Evolutionary conservation across 208 protist species (phyloP).

Genomic region (Wallacemonas sp.): DNA sequence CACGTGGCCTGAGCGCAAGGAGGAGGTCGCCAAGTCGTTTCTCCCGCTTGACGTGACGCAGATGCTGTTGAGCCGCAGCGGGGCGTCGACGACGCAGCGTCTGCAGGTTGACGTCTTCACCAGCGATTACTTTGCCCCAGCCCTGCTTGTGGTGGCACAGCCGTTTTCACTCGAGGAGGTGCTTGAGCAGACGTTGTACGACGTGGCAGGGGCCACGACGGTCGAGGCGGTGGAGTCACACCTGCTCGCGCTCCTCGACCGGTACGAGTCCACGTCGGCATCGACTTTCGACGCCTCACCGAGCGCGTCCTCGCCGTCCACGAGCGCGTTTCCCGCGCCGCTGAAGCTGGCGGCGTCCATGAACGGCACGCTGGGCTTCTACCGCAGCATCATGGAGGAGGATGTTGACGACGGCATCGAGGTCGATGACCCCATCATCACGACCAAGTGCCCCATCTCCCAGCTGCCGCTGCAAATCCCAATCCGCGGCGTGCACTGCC

Average conservation of each 20-base stretch:
- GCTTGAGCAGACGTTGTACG: constrained; percentile 39
- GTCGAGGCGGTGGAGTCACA: constrained; percentile 14
- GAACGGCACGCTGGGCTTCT: constrained; percentile 25
- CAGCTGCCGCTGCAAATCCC: constrained; percentile 70
- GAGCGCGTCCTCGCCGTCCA: not conserved
- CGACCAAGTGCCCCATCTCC: constrained; percentile 80
- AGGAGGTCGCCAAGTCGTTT: constrained; percentile 67
- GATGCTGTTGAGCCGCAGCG: constrained; percentile 40
- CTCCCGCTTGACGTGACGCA: constrained; percentile 82
- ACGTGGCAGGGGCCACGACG: constrained; percentile 17
- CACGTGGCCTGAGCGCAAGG: constrained; percentile 67
- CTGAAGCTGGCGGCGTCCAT: constrained; percentile 6
- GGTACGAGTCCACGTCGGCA: not conserved
- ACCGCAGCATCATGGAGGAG: constrained; percentile 35
- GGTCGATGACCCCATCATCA: constrained; percentile 68
- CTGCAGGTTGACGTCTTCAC: constrained; percentile 67
- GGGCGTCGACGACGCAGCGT: constrained; percentile 33
- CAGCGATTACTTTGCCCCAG: constrained; percentile 60
- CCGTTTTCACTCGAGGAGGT: constrained; percentile 56
- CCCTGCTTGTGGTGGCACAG: constrained; percentile 56
- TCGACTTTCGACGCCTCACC: not conserved
- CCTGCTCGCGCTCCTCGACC: constrained; percentile 18
- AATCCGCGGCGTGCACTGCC: constrained; percentile 61
- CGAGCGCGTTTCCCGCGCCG: not conserved
- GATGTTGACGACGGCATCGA: constrained; percentile 64